A percentile compares a stretch with the other conserved stretches of the same genome.
Evolutionary conservation across 192 early-diverging fungal species (phyloP).

Genomic region (Coemansia brasiliensis): DNA sequence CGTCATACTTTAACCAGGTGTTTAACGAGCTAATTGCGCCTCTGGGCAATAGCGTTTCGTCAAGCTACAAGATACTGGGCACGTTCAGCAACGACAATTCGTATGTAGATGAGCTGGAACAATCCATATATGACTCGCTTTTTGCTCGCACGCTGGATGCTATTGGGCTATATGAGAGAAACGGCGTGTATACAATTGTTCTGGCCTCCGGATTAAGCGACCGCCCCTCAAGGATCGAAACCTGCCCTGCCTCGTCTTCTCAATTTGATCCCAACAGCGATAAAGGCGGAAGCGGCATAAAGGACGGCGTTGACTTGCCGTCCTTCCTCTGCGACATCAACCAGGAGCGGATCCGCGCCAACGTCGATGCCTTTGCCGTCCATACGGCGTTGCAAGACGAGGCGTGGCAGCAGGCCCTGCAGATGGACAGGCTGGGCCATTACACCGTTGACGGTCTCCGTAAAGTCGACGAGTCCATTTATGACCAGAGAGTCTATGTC

Average conservation of each 20-base stretch:
- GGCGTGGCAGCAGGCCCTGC: constrained; percentile 33
- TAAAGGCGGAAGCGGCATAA: not conserved
- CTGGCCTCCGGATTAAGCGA: constrained; percentile 19
- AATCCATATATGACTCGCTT: constrained; percentile 19
- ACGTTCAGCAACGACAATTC: constrained; percentile 15
- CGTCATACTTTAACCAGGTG: constrained; percentile 17
- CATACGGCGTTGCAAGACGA: constrained; percentile 29
- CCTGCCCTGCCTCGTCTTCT: constrained; percentile 12
- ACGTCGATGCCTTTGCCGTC: constrained; percentile 17
- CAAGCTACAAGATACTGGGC: constrained; percentile 48
- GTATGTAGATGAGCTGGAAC: constrained; percentile 18
- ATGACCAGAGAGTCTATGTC: constrained; percentile 22
- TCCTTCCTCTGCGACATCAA: constrained; percentile 38
- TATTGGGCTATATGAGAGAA: constrained; percentile 26
- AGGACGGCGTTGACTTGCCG: constrained; percentile 41
- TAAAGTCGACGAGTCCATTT: constrained; percentile 42
- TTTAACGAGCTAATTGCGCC: constrained; percentile 17
- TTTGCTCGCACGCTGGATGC: constrained; percentile 46
- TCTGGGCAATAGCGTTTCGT: constrained; percentile 15
- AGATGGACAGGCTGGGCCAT: constrained; percentile 36
- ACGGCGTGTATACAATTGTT: constrained; percentile 42
- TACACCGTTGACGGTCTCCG: constrained; percentile 42
- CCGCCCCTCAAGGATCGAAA: constrained; percentile 13
- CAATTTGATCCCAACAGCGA: constrained; percentile 15
- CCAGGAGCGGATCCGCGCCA: constrained; percentile 10